phyloP scores from a whole-genome alignment of 176 grass and related monocot genomes.

The Cenchrus americanus region DNA sequence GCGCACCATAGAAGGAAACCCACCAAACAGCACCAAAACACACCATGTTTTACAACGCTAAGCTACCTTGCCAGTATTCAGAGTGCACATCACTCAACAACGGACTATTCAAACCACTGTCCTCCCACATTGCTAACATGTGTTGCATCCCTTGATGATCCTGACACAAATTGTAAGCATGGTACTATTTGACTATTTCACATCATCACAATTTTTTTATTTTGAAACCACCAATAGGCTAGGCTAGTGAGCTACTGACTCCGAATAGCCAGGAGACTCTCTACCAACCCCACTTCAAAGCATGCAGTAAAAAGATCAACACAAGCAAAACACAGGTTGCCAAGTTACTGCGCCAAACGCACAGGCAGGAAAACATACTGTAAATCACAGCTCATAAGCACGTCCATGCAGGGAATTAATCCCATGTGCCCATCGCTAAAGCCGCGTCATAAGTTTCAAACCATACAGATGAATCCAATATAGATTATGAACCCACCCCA shows the following conservation, averaged over 20 bases:
- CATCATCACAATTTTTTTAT: background rate
- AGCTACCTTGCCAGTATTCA: background rate
- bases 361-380: no score
- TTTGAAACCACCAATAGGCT: background rate
- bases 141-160: background rate
- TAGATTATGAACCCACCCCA: background rate
- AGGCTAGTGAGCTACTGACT: background rate
- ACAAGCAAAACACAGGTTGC: background rate
- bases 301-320: background rate
- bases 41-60: background rate
- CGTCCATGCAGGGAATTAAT: background rate
- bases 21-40: background rate
- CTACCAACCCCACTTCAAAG: background rate
- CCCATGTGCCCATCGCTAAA: background rate
- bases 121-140: background rate
- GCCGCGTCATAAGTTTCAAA: background rate
- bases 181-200: background rate
- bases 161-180: background rate
- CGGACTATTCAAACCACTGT: background rate
- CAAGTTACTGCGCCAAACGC: background rate
- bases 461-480: background rate
- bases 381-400: background rate
- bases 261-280: background rate
- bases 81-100: background rate
- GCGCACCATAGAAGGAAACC: background rate